Conservation (phyloP, 805 yeast genomes). For the Barnettozyma botsteinii region DNA sequence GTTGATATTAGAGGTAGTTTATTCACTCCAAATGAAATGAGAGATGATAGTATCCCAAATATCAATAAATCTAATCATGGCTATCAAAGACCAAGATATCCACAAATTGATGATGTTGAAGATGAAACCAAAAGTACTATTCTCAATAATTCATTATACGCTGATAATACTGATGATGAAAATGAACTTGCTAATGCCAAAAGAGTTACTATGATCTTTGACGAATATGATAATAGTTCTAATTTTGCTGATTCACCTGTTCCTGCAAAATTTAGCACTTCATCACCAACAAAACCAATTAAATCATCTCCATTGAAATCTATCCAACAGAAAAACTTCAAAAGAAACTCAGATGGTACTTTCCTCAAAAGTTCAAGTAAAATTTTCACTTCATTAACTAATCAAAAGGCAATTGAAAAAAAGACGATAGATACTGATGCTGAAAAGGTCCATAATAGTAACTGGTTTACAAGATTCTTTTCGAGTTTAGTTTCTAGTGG, state of each 20-base stretch:
- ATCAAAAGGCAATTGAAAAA: no score
- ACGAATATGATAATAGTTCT: conserved; percentile 12
- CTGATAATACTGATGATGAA: conserved; percentile 23
- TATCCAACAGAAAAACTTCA: conserved; percentile 19
- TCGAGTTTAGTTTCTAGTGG: conserved; percentile 22
- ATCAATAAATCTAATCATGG: conserved; percentile 3
- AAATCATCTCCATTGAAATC: conserved; percentile 20
- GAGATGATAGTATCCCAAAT: conserved; percentile 13
- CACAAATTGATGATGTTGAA: conserved; percentile 9
- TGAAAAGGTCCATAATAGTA: conserved; percentile 24
- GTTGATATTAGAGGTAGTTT: conserved; percentile 22
- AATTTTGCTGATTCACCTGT: conserved; percentile 5
- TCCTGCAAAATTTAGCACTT: neutral
- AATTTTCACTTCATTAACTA: conserved; percentile 19
- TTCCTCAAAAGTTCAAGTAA: conserved; percentile 15
- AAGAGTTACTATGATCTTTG: conserved; percentile 26
- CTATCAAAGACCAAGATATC: conserved; percentile 15
- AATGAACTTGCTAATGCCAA: conserved; percentile 19
- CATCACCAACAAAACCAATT: conserved; percentile 9
- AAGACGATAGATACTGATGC: conserved; percentile 11
- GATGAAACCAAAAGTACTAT: conserved; percentile 18
- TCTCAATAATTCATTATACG: conserved; percentile 22
- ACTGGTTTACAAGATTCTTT: conserved; percentile 37
- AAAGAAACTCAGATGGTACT: conserved; percentile 12
- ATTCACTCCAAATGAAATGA: conserved; percentile 19